A percentile compares a stretch with the other conserved stretches of the same genome.
Evolutionary conservation across 163 green algal genomes (phyloP).

Genomic region (Scenedesmus sp.): DNA sequence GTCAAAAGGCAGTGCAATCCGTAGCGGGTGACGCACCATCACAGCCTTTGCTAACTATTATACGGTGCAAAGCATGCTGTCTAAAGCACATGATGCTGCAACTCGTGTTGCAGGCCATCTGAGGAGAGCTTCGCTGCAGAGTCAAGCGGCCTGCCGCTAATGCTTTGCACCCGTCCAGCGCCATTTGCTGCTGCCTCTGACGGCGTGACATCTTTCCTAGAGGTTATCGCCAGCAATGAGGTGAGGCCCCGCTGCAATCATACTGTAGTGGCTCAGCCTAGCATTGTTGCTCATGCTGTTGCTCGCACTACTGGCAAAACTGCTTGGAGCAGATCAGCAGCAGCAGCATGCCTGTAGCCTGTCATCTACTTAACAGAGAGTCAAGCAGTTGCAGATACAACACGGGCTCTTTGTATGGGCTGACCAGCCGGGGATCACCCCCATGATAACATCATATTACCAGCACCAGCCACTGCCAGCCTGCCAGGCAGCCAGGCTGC

Average conservation of each 20-base stretch:
- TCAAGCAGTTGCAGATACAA: not conserved
- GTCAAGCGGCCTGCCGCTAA: not conserved
- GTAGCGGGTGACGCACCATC: too few relatives aligned
- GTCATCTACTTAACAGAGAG: too few relatives aligned
- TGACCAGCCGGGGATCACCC: too few relatives aligned
- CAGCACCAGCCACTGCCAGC: too few relatives aligned
- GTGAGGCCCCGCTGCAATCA: not conserved
- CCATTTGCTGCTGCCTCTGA: slow-evolving; percentile 57
- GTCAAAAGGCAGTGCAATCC: not conserved
- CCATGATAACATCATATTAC: too few relatives aligned
- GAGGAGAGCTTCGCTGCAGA: not conserved
- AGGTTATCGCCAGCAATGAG: slow-evolving; percentile 38
- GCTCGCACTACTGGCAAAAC: not conserved
- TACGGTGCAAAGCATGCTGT: not conserved
- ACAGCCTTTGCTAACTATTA: too few relatives aligned
- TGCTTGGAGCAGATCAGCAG: not conserved
- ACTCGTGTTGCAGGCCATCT: not conserved
- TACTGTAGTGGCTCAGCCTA: not conserved
- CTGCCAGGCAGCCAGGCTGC: too few relatives aligned
- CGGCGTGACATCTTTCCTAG: not conserved
- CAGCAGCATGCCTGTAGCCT: not conserved
- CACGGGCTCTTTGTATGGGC: too few relatives aligned
- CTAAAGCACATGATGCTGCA: not conserved
- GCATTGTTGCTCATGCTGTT: too few relatives aligned
- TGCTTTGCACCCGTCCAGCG: slow-evolving; percentile 26